Base-by-base conservation (phyloP, 2,329 filamentous ascomycete species). In the Aspergillus carbonarius region DNA sequence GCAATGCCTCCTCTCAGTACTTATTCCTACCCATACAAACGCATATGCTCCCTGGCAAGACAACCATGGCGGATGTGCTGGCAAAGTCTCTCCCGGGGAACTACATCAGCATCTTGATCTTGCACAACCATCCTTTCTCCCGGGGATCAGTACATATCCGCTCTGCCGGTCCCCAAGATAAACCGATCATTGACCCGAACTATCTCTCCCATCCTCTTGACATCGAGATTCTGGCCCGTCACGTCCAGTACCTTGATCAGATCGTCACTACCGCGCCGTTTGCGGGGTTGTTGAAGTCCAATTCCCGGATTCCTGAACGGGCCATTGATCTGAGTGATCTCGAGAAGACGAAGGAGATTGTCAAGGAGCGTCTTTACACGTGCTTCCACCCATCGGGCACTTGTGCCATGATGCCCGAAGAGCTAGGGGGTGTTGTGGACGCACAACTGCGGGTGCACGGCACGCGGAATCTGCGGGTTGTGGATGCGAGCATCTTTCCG, bases 171-270 rank as follows among this genome's bases (percentile, higher is more conserved):
- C 69, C 68, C 0, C 63, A 67, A 1, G 71, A 74, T 13, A 64
- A 68, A 1, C 80, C 81, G 0, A 63, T 74, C 20, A 75, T 80
- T 58, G 73, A 82, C 61, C 79, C 81, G 0, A 76, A 76, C 56
- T 82, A 73, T 64, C 71, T 83, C 4, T 72, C 70, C 0, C 70
- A 78, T 37, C 64, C 72, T n/a, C 71, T 77, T 0, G 79, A 83
- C 58, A 70, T 71, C 17, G 69, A 79, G 55, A 74, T 82, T 4
- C 66, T 78, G 39, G 62, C 69, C n/a, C 59, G 65, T 1, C 70
- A 70, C n/a, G 56, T 66, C 46, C 63, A 67, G 30, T 70, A 64
- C 47, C 51, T 68, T n/a, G 65, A 67, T 3, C 57, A 51, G 9
- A 64, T 72, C 25, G 61, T 62, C 4, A 20, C 56, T 5, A 68